phyloP scores from a whole-genome alignment of 2,329 filamentous ascomycete genomes.

The Fusarium anthophilum region DNA sequence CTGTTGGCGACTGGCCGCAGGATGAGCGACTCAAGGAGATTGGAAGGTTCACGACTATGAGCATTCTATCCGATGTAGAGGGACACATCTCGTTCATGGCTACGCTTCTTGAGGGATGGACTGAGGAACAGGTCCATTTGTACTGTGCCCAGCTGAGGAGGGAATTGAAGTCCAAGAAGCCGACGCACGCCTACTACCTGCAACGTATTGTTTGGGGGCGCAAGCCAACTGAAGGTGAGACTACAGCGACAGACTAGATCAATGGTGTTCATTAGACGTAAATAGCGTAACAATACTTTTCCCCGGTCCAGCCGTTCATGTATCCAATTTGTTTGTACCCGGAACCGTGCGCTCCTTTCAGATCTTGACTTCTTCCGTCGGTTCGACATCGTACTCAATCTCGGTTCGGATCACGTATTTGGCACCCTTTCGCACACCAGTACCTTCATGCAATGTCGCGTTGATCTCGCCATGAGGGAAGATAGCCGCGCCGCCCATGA shows the following conservation, averaged over 20 bases:
- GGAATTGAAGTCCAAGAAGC: constrained; percentile 40
- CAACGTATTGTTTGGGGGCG: constrained; percentile 42
- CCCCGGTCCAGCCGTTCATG: constrained; percentile 13
- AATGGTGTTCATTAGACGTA: constrained; percentile 20
- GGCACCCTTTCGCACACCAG: constrained; percentile 72
- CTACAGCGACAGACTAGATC: background rate
- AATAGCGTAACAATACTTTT: constrained; percentile 18
- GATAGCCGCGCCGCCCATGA: constrained; percentile 74
- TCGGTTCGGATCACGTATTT: constrained; percentile 77
- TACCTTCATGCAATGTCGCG: constrained; percentile 74
- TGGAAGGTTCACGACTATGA: constrained; percentile 43
- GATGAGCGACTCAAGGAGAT: constrained; percentile 31
- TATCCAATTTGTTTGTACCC: background rate
- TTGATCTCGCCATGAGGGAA: constrained; percentile 76
- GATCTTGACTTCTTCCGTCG: constrained; percentile 14
- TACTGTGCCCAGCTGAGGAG: constrained; percentile 47
- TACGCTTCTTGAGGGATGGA: constrained; percentile 49
- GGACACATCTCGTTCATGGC: constrained; percentile 47
- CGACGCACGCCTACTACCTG: constrained; percentile 43
- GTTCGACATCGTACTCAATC: constrained; percentile 73
- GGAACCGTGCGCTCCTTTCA: background rate
- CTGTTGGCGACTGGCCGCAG: constrained; percentile 33
- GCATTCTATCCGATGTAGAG: constrained; percentile 49
- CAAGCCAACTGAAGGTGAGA: constrained; percentile 17
- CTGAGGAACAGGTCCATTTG: constrained; percentile 44